These are phyloP conservation scores for Penicillium bovifimosum DNA, from an alignment of 495 filamentous ascomycete species.

Conservation along the genomic window DNA sequence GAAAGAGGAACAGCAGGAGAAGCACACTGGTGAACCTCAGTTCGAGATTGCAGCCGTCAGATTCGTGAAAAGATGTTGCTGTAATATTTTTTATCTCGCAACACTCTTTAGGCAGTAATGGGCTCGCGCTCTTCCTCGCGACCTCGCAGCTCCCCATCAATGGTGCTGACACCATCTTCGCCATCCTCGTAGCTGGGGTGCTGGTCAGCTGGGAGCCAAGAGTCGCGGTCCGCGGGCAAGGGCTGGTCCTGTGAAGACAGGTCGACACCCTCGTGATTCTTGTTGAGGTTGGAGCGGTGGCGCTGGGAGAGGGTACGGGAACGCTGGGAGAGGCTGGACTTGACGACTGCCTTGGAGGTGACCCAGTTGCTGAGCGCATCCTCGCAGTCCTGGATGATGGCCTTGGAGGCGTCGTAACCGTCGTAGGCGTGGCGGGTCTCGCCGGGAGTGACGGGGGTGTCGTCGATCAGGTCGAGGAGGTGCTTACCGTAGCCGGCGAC, in stretches of 20 bases:
- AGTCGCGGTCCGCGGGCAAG: constrained; percentile 71
- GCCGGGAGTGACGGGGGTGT: constrained; percentile 92
- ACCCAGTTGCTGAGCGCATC: constrained; percentile 98
- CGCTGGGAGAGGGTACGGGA: constrained; percentile 82
- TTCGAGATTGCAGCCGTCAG: constrained; percentile 11
- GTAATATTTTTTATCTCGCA: background rate
- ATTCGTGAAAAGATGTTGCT: constrained; percentile 8
- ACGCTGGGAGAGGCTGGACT: constrained; percentile 75
- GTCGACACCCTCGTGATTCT: constrained; percentile 61
- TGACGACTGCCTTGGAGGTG: constrained; percentile 77
- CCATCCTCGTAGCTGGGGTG: constrained; percentile 61
- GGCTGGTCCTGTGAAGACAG: constrained; percentile 80
- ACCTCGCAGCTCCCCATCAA: constrained; percentile 51
- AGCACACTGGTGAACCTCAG: background rate
- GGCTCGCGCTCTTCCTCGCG: constrained; percentile 55
- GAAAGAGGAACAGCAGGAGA: background rate
- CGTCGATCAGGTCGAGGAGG: constrained; percentile 88
- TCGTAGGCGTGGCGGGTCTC: constrained; percentile 96
- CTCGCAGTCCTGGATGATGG: constrained; percentile 98
- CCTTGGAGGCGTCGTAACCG: constrained; percentile 97
- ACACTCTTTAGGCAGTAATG: constrained; percentile 20
- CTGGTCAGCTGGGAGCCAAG: constrained; percentile 80
- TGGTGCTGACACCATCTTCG: constrained; percentile 50
- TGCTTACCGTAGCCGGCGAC: constrained; percentile 98
- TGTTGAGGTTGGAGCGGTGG: constrained; percentile 59